Conservation (phyloP, 306 rosid genomes). For the Dryas octopetala region DNA sequence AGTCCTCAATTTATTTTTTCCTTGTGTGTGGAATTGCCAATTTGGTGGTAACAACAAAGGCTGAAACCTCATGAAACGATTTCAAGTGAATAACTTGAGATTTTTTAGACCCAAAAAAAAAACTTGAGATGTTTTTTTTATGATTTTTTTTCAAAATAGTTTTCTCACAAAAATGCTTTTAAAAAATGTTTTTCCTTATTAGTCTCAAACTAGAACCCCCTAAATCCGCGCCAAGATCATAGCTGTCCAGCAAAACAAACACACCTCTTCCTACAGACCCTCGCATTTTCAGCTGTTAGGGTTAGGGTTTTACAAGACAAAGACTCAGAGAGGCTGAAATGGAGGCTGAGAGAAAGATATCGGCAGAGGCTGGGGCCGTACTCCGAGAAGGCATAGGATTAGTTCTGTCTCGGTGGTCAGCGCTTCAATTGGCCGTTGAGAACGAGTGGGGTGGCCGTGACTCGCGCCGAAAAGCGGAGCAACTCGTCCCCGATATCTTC, state of each 20-base stretch:
- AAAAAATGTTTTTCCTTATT: too few species aligned
- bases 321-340: background rate
- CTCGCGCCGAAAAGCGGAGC: conserved; percentile 50
- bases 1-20: background rate
- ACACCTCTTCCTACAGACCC: background rate
- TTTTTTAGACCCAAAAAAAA: background rate
- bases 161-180: too few species aligned
- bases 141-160: too few species aligned
- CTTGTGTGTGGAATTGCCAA: too few species aligned
- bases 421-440: conserved; percentile 57
- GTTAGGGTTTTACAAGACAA: background rate
- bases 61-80: too few species aligned
- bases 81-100: background rate
- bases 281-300: background rate
- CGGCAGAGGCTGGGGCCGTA: conserved; percentile 17
- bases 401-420: conserved; percentile 54
- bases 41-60: too few species aligned
- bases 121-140: background rate
- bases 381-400: conserved; percentile 55
- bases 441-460: conserved; percentile 81
- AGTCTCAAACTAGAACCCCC: background rate
- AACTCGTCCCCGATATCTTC: conserved; percentile 35
- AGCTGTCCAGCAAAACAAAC: background rate
- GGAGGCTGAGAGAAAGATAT: conserved; percentile 20
- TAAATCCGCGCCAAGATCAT: background rate